Base-by-base conservation (phyloP, 2,329 filamentous ascomycete species). In the Alternaria novae-zelandiae region DNA sequence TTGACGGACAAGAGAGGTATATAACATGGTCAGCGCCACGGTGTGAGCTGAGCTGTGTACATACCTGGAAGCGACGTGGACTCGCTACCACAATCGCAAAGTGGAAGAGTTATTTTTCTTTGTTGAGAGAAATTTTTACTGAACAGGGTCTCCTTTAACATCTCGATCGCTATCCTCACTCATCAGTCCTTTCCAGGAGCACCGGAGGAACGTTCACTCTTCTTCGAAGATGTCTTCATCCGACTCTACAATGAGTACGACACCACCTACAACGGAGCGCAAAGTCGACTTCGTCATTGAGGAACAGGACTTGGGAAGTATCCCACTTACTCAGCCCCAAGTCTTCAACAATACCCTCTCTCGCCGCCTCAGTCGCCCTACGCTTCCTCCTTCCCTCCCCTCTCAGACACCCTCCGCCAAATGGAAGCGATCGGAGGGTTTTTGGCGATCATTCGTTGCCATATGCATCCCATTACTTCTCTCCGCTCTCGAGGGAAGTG, bases 401-500 rank as follows among this genome's bases (percentile, higher is more conserved):
- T 64, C 56, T 5, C 26, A 50, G 11, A 59, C 60, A 1, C 55
- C 54, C 0, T 63, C 59, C 10, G 46, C 53, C 26, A 60, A 64
- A 56, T 72, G 67, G 70, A 68, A 46, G 3, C 67, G 69, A 25
- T 59, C 56, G 9, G 59, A 61, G n/a, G 73, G 74, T 10, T 78
- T 77, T 49, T 78, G 74, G 75, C 67, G 67, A 28, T 74, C 71
- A 1, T 78, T 78, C 30, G 41, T 71, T 25, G 70, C 73, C 1
- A 72, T 77, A 20, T 78, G 74, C 57, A 63, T 77, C n/a, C 59
- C 59, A 15, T 46, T 61, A 12, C 54, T 59, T 1, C 70, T 81
- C 36, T 63, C 58, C 15, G 58, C 58, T 15, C 69, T 83, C 3
- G 81, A 82, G 21, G 77, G 72, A 7, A 79, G 79, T 43, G 74